A percentile compares a stretch with the other conserved stretches of the same genome.
Conservation (phyloP, 164 flowering plant species). For the Nymphaea thermarum region DNA sequence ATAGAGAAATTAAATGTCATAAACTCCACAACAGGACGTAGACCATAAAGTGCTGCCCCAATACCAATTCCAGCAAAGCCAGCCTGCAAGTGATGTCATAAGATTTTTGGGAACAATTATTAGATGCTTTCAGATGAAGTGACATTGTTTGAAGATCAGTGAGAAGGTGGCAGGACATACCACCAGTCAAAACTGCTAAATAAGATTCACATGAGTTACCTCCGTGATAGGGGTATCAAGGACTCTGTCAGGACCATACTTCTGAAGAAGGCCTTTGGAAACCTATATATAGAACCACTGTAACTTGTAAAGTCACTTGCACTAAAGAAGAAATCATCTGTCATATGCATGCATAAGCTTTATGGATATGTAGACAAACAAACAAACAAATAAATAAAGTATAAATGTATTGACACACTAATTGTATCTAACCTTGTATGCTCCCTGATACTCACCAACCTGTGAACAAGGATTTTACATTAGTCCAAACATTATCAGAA, state of each 20-base stretch:
- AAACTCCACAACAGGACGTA: constrained; percentile 79
- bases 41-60: constrained; percentile 93
- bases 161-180: not conserved
- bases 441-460: constrained; percentile 99
- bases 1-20: constrained; percentile 98
- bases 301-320: not conserved
- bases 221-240: constrained; percentile 96
- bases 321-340: not conserved
- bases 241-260: constrained; percentile 95
- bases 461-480: constrained; percentile 14
- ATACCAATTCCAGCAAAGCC: constrained; percentile 96
- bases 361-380: too few species aligned
- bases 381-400: too few species aligned
- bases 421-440: constrained; percentile 73
- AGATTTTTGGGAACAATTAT: not conserved
- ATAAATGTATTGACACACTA: too few species aligned
- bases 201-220: constrained; percentile 23
- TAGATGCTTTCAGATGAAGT: not conserved
- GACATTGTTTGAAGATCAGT: not conserved
- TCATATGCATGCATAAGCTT: not conserved
- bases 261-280: constrained; percentile 81
- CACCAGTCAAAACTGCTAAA: too few species aligned
- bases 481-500: not conserved
- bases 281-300: constrained; percentile 26
- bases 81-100: constrained; percentile 36